These are phyloP conservation scores for Zarea fungicola DNA, from an alignment of 2,329 filamentous ascomycete species.

Conservation along the genomic window DNA sequence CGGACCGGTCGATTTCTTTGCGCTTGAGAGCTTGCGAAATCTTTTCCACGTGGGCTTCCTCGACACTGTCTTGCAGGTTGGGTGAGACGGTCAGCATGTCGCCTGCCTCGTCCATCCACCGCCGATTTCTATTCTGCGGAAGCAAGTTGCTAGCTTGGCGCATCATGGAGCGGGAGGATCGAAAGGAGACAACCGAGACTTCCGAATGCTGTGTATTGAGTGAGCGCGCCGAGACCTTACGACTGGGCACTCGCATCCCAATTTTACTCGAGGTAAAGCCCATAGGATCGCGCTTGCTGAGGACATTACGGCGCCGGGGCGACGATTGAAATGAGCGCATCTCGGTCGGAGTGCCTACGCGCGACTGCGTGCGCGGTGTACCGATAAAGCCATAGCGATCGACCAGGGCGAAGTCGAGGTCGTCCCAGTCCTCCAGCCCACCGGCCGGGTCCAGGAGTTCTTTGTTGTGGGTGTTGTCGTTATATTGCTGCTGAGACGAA, in stretches of 20 bases:
- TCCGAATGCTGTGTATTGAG: slow-evolving; percentile 53
- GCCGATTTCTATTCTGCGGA: slow-evolving; percentile 55
- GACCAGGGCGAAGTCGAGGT: slow-evolving; percentile 55
- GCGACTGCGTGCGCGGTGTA: slow-evolving; percentile 37
- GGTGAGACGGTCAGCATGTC: slow-evolving; percentile 60
- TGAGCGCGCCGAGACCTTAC: slow-evolving; percentile 54
- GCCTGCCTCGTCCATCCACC: slow-evolving; percentile 60
- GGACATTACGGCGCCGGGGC: slow-evolving; percentile 41
- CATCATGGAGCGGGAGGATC: slow-evolving; percentile 50
- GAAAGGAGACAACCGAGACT: slow-evolving; percentile 44
- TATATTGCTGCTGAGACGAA: slow-evolving; percentile 39
- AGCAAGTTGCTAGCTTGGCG: slow-evolving; percentile 55
- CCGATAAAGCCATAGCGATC: slow-evolving; percentile 66
- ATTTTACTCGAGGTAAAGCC: slow-evolving; percentile 37
- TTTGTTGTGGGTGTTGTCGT: slow-evolving; percentile 31
- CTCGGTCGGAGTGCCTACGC: slow-evolving; percentile 36
- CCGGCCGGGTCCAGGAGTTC: slow-evolving; percentile 47
- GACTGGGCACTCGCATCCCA: slow-evolving; percentile 39
- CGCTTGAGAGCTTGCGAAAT: slow-evolving; percentile 52
- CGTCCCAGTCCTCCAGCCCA: slow-evolving; percentile 63
- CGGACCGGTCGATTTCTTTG: slow-evolving; percentile 57
- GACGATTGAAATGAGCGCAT: slow-evolving; percentile 38
- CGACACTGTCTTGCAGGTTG: slow-evolving; percentile 49
- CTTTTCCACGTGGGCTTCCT: slow-evolving; percentile 50
- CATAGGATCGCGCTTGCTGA: slow-evolving; percentile 29